These are phyloP conservation scores for Picea abies DNA, from an alignment of 83 land plant species.

Conservation along the genomic window DNA sequence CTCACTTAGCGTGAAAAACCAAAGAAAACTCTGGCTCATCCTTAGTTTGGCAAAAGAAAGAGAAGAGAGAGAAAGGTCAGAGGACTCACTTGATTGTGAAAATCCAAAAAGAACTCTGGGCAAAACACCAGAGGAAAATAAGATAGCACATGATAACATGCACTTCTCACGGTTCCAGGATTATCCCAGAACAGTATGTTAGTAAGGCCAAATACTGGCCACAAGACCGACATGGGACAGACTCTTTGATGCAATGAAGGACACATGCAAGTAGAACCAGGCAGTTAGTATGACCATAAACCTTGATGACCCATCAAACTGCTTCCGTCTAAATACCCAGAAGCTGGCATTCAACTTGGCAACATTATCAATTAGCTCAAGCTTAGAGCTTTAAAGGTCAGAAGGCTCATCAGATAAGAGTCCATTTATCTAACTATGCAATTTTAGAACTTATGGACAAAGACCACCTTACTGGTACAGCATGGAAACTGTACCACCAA, in stretches of 20 bases:
- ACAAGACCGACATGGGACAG: not conserved
- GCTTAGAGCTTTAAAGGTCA: not conserved
- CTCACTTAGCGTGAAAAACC: not conserved
- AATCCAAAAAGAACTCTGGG: not conserved
- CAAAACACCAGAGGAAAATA: not conserved
- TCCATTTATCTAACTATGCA: slow-evolving; percentile 12
- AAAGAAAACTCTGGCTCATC: not conserved
- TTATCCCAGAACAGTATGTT: slow-evolving; percentile 1
- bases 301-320: slow-evolving; percentile 1
- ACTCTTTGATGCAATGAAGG: slow-evolving; percentile 6
- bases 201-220: not conserved
- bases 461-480: slow-evolving; percentile 8
- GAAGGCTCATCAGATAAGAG: not conserved
- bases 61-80: not conserved
- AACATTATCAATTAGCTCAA: slow-evolving; percentile 3
- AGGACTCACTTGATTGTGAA: no score
- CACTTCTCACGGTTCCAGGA: not conserved
- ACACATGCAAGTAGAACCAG: slow-evolving; percentile 2
- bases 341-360: not conserved
- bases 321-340: not conserved
- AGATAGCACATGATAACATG: not conserved
- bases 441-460: slow-evolving; percentile 7
- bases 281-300: slow-evolving; percentile 5
- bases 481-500: slow-evolving; percentile 12
- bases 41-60: not conserved